phyloP scores from a whole-genome alignment of 371 early-diverging fungal species.

The Actinomucor elegans region DNA sequence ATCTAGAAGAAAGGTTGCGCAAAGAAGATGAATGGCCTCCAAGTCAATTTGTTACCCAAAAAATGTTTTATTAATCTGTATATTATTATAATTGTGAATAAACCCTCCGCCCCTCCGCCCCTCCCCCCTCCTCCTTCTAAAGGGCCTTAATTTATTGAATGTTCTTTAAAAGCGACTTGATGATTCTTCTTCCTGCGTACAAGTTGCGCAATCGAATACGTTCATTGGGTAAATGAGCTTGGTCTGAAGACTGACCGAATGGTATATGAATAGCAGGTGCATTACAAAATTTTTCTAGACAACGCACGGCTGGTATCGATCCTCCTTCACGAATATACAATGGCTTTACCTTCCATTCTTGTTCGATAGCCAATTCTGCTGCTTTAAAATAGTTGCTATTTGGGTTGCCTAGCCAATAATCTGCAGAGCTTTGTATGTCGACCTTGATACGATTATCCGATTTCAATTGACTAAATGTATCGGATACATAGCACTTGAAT shows the following conservation, averaged over 20 bases:
- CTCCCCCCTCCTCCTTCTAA: no score
- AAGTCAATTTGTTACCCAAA: no score
- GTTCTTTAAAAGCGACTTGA: constrained; percentile 34
- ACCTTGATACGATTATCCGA: constrained; percentile 51
- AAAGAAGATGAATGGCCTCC: constrained; percentile 46
- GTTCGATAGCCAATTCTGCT: constrained; percentile 64
- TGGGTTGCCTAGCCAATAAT: constrained; percentile 82
- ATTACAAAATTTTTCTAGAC: constrained; percentile 72
- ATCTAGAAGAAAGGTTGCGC: constrained; percentile 37
- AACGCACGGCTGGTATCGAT: constrained; percentile 80
- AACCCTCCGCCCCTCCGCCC: no score
- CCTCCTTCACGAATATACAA: constrained; percentile 80
- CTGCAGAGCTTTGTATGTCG: constrained; percentile 60
- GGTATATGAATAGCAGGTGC: constrained; percentile 77
- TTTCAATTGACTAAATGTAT: constrained; percentile 47
- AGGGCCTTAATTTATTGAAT: constrained; percentile 2
- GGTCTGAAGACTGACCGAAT: constrained; percentile 82
- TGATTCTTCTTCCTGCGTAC: constrained; percentile 65
- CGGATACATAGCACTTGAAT: constrained; percentile 55
- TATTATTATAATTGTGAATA: no score
- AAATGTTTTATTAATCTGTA: no score
- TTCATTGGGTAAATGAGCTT: constrained; percentile 82
- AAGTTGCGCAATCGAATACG: constrained; percentile 75
- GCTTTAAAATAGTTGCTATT: constrained; percentile 66
- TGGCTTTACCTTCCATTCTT: constrained; percentile 65